Percentiles rank a stretch among this genome's conserved stretches.
phyloP scores from a whole-genome alignment of 2,329 filamentous ascomycete species.

The Colletotrichum sp. region DNA sequence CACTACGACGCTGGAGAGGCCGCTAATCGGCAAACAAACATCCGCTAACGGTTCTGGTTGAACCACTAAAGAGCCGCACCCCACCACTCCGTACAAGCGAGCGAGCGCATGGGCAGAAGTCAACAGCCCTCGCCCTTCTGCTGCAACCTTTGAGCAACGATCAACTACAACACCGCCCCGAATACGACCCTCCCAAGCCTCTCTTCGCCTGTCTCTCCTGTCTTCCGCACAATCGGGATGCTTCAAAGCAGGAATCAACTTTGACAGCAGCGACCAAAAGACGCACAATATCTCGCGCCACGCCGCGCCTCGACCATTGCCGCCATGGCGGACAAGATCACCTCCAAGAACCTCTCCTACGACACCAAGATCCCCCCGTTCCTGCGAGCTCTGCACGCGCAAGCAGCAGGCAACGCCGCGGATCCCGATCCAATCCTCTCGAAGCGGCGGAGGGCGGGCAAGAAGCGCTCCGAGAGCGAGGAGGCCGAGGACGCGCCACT shows the following conservation, averaged over 20 bases:
- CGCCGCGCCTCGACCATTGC: constrained; percentile 16
- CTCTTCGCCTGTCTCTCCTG: background rate
- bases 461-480: constrained; percentile 65
- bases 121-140: background rate
- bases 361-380: constrained; percentile 64
- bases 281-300: background rate
- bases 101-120: background rate
- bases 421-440: constrained; percentile 59
- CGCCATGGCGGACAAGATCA: constrained; percentile 65
- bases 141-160: background rate
- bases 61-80: background rate
- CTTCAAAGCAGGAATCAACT: background rate
- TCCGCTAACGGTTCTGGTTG: background rate
- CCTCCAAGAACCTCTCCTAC: constrained; percentile 74
- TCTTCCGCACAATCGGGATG: background rate
- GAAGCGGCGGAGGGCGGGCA: constrained; percentile 51
- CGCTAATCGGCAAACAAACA: background rate
- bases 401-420: constrained; percentile 51
- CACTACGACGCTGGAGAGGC: background rate
- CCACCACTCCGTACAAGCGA: background rate
- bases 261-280: background rate
- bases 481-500: constrained; percentile 80
- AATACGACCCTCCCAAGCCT: background rate
- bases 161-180: background rate
- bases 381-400: constrained; percentile 60